Evolutionary conservation across 169 alveolate genomes (phyloP), one percentile per base, ranked within the genome.

Genomic region (Besnoitia besnoiti): DNA sequence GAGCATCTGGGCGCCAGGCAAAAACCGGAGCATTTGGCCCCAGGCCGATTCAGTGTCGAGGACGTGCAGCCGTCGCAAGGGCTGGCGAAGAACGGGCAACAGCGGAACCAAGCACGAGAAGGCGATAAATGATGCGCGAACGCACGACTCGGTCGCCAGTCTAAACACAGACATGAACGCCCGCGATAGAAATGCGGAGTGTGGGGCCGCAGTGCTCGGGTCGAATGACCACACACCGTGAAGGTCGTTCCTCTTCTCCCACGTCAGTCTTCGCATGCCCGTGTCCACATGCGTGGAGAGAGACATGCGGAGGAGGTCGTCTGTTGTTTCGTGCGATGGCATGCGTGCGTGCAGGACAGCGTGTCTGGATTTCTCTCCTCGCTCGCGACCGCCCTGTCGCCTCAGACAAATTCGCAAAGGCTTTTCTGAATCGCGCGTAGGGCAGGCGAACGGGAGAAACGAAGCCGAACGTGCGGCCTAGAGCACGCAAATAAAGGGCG

Each of bases 331-430:
- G 8, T 39, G 1, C 61, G 3, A n/a, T 30, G 40, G 35, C 87
- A 4, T 77, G 59, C 40, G 35, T 40, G 4, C 33, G 12, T 40
- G 87, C 37, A 77, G 87, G 87, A 16, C 37, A 77, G 37, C 44
- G 44, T 42, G 87, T 77, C 5, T 77, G 87, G 87, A 35, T 77
- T 2, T 37, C 87, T 4, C 55, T 77, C 21, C 30, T 27, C 10
- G 39, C 55, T 21, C 49, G 87, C 10, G 47, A 3, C 5, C 49
- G 19, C 7, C 87, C 87, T 7, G 27, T 77, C 40, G 87, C 49
- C 10, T 77, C 87, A 3, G 87, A 77, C 59, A 77, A 37, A 27
- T 77, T 19, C 35, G 87, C 87, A 40, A 39, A 8, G 40, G 87
- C 49, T n/a, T 8, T 27, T 40, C 40, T 77, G 16, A 73, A n/a